These are phyloP conservation scores for Neurospora hispaniola DNA, from an alignment of 495 filamentous ascomycete species.

Conservation along the genomic window DNA sequence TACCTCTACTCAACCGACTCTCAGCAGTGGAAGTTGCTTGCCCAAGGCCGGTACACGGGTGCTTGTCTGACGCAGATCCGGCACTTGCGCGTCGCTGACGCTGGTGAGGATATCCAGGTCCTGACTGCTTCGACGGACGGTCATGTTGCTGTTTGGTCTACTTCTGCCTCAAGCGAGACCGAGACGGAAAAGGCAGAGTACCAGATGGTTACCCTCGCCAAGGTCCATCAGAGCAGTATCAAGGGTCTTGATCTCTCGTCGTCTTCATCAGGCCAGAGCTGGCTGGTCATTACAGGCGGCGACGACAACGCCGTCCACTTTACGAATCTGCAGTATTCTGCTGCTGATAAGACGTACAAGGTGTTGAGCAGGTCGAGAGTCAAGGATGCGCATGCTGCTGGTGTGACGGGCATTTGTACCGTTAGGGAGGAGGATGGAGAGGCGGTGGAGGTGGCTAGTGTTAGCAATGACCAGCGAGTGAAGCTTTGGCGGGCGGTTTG, in stretches of 20 bases:
- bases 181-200: neutral
- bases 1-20: slow-evolving; percentile 46
- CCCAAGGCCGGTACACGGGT: slow-evolving; percentile 56
- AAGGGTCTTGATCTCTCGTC: slow-evolving; percentile 42
- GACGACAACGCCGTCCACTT: slow-evolving; percentile 73
- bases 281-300: slow-evolving; percentile 61
- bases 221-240: slow-evolving; percentile 66
- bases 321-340: slow-evolving; percentile 29
- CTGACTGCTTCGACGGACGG: slow-evolving; percentile 39
- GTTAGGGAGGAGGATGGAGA: slow-evolving; percentile 18
- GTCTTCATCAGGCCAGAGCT: slow-evolving; percentile 10
- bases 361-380: slow-evolving; percentile 43
- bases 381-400: slow-evolving; percentile 67
- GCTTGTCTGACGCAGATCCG: slow-evolving; percentile 65
- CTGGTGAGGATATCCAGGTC: slow-evolving; percentile 36
- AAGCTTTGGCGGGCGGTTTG: slow-evolving; percentile 53
- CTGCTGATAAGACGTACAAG: slow-evolving; percentile 2
- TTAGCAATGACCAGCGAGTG: slow-evolving; percentile 73
- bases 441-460: slow-evolving; percentile 39
- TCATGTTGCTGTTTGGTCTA: slow-evolving; percentile 28
- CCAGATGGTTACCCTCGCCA: slow-evolving; percentile 16
- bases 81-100: slow-evolving; percentile 32
- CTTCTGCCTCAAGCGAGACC: neutral
- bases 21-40: slow-evolving; percentile 43
- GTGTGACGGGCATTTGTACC: slow-evolving; percentile 56